Conservation (phyloP, 257 asterid species). For the Capsicum rhomboideum region DNA sequence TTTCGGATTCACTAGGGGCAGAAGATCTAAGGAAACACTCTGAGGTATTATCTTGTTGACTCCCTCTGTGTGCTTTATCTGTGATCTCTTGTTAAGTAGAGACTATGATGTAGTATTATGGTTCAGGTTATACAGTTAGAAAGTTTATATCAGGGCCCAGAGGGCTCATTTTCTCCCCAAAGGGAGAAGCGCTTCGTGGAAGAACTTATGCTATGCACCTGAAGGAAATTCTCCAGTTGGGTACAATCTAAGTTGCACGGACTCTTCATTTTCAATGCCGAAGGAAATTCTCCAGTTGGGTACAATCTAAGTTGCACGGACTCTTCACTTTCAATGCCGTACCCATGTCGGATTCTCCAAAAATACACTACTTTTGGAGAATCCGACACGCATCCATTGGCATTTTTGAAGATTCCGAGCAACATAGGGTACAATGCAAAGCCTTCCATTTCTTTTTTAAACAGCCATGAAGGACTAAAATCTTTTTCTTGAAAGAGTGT, state of each 20-base stretch:
- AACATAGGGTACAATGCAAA: too few species aligned
- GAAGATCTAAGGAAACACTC: slow-evolving; percentile 70
- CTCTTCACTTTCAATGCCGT: too few species aligned
- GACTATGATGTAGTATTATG: neutral
- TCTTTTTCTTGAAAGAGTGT: too few species aligned
- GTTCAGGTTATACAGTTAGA: neutral
- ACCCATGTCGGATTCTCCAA: too few species aligned
- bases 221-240: neutral
- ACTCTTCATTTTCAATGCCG: too few species aligned
- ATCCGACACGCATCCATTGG: too few species aligned
- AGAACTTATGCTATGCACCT: neutral
- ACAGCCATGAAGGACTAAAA: too few species aligned
- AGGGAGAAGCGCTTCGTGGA: neutral
- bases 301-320: too few species aligned
- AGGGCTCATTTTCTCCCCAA: neutral
- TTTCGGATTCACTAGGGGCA: slow-evolving; percentile 85
- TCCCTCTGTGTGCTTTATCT: neutral
- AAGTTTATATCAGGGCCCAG: neutral
- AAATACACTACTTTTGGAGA: too few species aligned
- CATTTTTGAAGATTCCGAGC: too few species aligned
- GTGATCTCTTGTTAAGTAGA: neutral
- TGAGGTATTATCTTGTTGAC: slow-evolving; percentile 38
- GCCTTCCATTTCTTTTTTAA: neutral
- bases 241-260: too few species aligned
- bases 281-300: too few species aligned